Percentiles rank a stretch among this genome's conserved stretches.
These are phyloP conservation scores for Fragaria ananassa DNA, from an alignment of 306 rosid species.

Conservation along the genomic window DNA sequence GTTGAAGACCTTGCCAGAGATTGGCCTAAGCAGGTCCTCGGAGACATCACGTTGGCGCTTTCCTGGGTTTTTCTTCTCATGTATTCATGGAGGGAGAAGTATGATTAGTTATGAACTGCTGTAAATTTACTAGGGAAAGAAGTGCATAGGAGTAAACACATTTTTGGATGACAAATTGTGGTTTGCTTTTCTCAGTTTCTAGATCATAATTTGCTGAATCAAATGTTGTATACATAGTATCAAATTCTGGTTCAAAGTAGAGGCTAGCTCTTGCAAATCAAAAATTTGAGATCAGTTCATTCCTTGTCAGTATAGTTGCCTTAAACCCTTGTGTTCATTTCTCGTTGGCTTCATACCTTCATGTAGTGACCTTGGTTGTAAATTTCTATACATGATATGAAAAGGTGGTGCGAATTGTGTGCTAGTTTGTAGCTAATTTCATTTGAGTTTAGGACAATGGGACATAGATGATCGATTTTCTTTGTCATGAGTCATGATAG, in stretches of 20 bases:
- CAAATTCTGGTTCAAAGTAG: not conserved
- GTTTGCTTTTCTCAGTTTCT: constrained; percentile 7
- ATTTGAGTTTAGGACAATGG: not conserved
- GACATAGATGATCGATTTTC: not conserved
- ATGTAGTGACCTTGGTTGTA: not conserved
- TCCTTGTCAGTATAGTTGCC: not conserved
- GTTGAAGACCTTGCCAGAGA: constrained; percentile 61
- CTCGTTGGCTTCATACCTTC: not conserved
- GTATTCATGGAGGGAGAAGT: constrained; percentile 81
- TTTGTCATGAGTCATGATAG: not conserved
- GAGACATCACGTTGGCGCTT: constrained; percentile 69
- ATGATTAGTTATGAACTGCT: constrained; percentile 41
- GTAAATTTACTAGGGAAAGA: not conserved
- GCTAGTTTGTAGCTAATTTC: not conserved
- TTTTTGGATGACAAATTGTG: not conserved
- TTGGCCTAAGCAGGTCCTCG: constrained; percentile 70
- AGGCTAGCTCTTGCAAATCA: not conserved
- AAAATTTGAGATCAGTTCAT: not conserved
- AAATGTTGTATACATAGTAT: not conserved
- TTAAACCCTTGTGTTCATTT: not conserved
- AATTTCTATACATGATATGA: not conserved
- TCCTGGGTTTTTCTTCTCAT: constrained; percentile 79
- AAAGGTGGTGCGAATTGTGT: not conserved
- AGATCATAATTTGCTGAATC: not conserved
- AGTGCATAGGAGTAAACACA: not conserved